Evolutionary conservation across 2,329 filamentous ascomycete species (phyloP), one percentile per base, ranked within the genome.

Genomic region (Colletotrichum endophyticum): DNA sequence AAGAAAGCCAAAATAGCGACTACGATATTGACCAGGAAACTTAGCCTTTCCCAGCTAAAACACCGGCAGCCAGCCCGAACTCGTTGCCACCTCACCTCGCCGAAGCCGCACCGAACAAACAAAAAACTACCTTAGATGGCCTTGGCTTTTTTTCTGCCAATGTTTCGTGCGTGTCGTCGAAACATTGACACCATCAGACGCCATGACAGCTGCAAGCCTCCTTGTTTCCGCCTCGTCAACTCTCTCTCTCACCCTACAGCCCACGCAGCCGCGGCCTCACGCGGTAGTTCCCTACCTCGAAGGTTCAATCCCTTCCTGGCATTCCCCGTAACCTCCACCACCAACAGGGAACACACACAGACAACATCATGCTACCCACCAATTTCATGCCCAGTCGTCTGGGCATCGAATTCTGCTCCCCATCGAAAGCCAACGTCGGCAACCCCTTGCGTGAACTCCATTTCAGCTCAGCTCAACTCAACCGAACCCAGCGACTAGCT

Each of bases 111-210:
- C 22, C 56, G 30, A 44, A 61, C 30, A 72, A 39, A 49, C 30
- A 56, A 44, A 70, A 34, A 30, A 27, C 44, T 25, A 28, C 13
- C 25, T 66, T 56, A 36, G 32, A 59, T 64, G 63, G 32, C 57
- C 57, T 75, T 64, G 62, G 63, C 30, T 73, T 72, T 72, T 49
- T 53, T 62, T 72, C 64, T 73, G 70, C 62, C 70, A 39, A 68
- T 39, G 63, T 76, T 76, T 64, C 63, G 70, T 73, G 70, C 73
- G 63, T 62, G 56, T 73, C 39, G 73, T 76, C 70, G 73, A 76
- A 73, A 76, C 73, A 32, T 68, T 44, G 63, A 39, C 53, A 57
- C 56, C 62, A 63, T 67, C 68, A 75, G 56, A 66, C 28, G 19
- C 64, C 27, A 30, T 36, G 32, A 28, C 30, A 27, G 16, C 49